These are phyloP conservation scores for Neurospora sp. DNA, from an alignment of 495 filamentous ascomycete genomes.

Conservation along the genomic window DNA sequence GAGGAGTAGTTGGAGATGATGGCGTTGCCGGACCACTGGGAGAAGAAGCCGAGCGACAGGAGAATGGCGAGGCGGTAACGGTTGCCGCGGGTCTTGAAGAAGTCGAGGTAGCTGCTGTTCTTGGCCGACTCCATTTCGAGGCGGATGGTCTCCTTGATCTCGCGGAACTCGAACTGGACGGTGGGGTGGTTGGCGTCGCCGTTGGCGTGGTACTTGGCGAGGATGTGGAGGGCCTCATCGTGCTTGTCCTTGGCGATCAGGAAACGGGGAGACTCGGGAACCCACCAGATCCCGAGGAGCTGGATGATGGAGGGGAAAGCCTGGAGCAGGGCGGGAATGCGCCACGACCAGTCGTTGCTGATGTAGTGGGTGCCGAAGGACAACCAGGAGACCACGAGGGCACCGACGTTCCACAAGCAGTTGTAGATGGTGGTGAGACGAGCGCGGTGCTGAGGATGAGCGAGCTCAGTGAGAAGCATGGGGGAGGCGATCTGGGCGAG, in stretches of 20 bases:
- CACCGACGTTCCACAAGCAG: slow-evolving; percentile 51
- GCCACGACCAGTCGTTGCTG: slow-evolving; percentile 43
- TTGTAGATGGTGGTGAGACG: slow-evolving; percentile 59
- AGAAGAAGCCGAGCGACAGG: slow-evolving; percentile 50
- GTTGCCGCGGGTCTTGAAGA: slow-evolving; percentile 60
- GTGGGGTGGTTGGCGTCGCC: slow-evolving; percentile 45
- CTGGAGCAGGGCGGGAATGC: slow-evolving; percentile 45
- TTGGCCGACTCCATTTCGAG: slow-evolving; percentile 36
- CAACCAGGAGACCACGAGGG: slow-evolving; percentile 43
- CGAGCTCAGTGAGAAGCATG: slow-evolving; percentile 53
- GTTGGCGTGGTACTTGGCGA: slow-evolving; percentile 48
- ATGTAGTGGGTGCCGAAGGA: slow-evolving; percentile 40
- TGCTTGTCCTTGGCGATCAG: slow-evolving; percentile 55
- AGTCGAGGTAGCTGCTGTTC: slow-evolving; percentile 43
- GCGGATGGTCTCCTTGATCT: slow-evolving; percentile 48
- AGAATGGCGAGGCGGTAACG: slow-evolving; percentile 50
- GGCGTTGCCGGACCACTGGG: slow-evolving; percentile 61
- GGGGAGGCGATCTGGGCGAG: slow-evolving; percentile 52
- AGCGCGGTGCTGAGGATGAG: slow-evolving; percentile 56
- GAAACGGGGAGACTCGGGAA: slow-evolving; percentile 52
- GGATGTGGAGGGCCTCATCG: slow-evolving; percentile 49
- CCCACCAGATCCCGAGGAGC: slow-evolving; percentile 41
- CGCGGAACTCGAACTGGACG: slow-evolving; percentile 49
- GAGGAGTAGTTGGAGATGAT: slow-evolving; percentile 55
- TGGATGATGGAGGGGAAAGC: slow-evolving; percentile 42